Evolutionary conservation across 495 filamentous ascomycete genomes (phyloP).

Genomic region (Talaromyces trachyspermus): DNA sequence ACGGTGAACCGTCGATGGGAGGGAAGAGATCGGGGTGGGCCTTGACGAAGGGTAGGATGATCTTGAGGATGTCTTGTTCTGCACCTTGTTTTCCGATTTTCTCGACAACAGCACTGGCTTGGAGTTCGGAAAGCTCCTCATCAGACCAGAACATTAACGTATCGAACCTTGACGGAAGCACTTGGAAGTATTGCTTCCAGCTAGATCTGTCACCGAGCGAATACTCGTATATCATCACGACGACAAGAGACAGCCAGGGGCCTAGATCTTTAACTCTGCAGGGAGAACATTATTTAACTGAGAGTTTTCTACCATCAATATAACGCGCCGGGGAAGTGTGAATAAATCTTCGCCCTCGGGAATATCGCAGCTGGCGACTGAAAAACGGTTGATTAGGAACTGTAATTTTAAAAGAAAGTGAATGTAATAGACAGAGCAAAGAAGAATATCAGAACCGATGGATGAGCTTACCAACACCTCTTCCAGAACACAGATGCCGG

Average conservation of each 20-base stretch:
- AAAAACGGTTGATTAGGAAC: slow-evolving; percentile 18
- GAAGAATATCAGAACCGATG: too few species aligned
- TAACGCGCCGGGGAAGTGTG: slow-evolving; percentile 48
- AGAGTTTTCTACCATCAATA: slow-evolving; percentile 49
- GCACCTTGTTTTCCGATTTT: slow-evolving; percentile 74
- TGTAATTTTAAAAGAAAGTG: slow-evolving; percentile 4
- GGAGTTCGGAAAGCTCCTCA: slow-evolving; percentile 62
- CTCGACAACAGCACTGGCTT: slow-evolving; percentile 64
- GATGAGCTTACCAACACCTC: slow-evolving; percentile 60
- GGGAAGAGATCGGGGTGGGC: slow-evolving; percentile 37
- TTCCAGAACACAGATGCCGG: slow-evolving; percentile 41
- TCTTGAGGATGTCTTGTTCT: slow-evolving; percentile 56
- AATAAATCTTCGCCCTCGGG: slow-evolving; percentile 58
- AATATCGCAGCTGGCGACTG: slow-evolving; percentile 53
- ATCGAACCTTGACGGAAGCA: slow-evolving; percentile 72
- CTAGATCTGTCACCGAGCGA: slow-evolving; percentile 49
- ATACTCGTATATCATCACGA: slow-evolving; percentile 76
- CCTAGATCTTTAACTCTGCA: slow-evolving; percentile 37
- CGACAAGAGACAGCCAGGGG: slow-evolving; percentile 60
- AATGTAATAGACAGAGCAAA: slow-evolving; percentile 4
- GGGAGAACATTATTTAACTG: slow-evolving; percentile 35
- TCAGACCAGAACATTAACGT: slow-evolving; percentile 88
- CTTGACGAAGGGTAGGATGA: slow-evolving; percentile 54
- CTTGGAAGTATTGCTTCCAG: slow-evolving; percentile 77
- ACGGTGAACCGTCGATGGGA: slow-evolving; percentile 41